Evolutionary conservation across 106 monocot species (phyloP).

Genomic region (Dendrobium huoshanense): DNA sequence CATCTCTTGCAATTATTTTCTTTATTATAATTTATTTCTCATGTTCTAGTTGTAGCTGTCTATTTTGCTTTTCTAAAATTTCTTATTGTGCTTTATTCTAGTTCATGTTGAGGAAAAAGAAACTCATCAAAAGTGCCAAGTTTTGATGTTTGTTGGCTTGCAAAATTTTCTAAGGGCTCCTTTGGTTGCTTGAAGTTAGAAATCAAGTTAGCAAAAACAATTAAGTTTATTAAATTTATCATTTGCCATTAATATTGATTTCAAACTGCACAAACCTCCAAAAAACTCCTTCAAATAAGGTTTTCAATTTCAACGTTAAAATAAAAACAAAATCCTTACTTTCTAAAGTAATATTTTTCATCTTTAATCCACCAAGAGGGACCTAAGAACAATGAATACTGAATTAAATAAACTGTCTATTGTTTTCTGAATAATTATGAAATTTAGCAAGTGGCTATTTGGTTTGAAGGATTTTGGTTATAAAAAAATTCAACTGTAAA

Average conservation of each 20-base stretch:
- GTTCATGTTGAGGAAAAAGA: neutral
- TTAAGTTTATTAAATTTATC: neutral
- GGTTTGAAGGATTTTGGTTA: too few relatives aligned
- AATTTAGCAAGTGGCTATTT: neutral
- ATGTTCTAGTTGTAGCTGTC: too few relatives aligned
- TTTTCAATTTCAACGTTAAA: neutral
- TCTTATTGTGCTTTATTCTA: neutral
- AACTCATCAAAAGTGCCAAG: neutral
- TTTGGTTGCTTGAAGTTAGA: neutral
- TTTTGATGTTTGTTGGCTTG: neutral
- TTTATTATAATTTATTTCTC: neutral
- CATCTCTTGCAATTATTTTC: neutral
- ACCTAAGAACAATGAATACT: neutral
- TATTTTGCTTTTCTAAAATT: neutral
- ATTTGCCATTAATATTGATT: too few relatives aligned
- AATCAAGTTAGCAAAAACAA: neutral
- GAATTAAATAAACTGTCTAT: neutral
- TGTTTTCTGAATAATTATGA: neutral
- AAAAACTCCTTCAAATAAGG: neutral
- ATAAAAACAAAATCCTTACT: neutral
- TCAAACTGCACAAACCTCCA: neutral
- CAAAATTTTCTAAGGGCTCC: neutral
- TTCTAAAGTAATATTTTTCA: neutral
- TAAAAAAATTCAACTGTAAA: too few relatives aligned
- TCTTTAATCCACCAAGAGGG: neutral